Evolutionary conservation across 805 yeast genomes (phyloP).

Genomic region (Wickerhamiella domercqiae): DNA sequence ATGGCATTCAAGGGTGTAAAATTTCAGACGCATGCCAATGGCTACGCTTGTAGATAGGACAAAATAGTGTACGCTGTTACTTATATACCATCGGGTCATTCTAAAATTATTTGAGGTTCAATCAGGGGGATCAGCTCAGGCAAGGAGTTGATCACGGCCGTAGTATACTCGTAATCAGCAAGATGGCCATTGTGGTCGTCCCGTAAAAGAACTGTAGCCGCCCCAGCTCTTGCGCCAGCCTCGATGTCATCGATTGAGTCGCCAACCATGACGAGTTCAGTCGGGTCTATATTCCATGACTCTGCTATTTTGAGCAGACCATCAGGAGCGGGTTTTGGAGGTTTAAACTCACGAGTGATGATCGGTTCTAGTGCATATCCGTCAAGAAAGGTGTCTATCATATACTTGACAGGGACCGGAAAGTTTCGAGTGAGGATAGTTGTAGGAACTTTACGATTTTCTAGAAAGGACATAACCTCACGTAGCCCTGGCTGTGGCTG

Average conservation of each 20-base stretch:
- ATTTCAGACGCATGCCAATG: conserved; percentile 52
- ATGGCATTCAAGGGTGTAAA: conserved; percentile 75
- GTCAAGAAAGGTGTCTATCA: conserved; percentile 32
- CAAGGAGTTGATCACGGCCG: conserved; percentile 22
- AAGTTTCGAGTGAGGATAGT: conserved; percentile 53
- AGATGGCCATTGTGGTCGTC: conserved; percentile 37
- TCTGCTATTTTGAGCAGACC: conserved; percentile 44
- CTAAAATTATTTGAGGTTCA: conserved; percentile 1
- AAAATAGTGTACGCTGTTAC: not conserved
- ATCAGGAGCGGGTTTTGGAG: conserved; percentile 54
- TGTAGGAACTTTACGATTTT: conserved; percentile 25
- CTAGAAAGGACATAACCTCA: conserved; percentile 27
- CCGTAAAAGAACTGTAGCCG: conserved; percentile 37
- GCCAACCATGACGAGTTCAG: conserved; percentile 50
- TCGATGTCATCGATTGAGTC: conserved; percentile 57
- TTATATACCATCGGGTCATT: not conserved
- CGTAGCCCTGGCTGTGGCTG: conserved; percentile 32
- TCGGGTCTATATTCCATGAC: conserved; percentile 33
- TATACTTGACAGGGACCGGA: conserved; percentile 38
- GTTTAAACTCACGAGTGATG: conserved; percentile 47
- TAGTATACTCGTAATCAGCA: conserved; percentile 26
- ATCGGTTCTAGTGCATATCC: conserved; percentile 32
- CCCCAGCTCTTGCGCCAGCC: conserved; percentile 51
- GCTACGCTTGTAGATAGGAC: conserved; percentile 29
- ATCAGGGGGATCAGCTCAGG: conserved; percentile 13